Conservation (phyloP, 768 basidiomycete genomes). For the Dacryopinax spathularia region DNA sequence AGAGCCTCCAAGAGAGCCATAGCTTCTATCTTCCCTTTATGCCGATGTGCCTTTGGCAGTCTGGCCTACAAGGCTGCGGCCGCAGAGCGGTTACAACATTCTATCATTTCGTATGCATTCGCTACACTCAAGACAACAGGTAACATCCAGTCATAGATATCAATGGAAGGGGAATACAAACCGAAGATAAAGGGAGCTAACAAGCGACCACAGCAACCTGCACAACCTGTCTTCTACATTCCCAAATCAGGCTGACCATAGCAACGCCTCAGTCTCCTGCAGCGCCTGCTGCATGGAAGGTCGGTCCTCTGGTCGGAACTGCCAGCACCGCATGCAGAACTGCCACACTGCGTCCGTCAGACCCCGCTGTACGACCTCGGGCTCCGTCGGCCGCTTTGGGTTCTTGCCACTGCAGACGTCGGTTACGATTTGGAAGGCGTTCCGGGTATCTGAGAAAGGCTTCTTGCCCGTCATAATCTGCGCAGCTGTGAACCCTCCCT, state of each 20-base stretch:
- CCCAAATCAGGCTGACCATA: background rate
- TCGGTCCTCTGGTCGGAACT: background rate
- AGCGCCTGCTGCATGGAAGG: background rate
- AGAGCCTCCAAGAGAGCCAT: no score
- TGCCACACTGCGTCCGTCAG: background rate
- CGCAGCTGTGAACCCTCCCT: background rate
- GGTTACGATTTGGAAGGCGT: constrained; percentile 1
- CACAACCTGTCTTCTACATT: no score
- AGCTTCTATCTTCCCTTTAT: no score
- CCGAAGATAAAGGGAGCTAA: no score
- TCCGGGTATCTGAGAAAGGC: background rate
- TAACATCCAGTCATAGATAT: no score
- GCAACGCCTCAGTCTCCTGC: background rate
- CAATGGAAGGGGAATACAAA: no score
- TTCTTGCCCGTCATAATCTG: constrained; percentile 1
- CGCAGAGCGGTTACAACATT: no score
- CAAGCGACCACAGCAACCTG: no score
- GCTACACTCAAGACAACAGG: no score
- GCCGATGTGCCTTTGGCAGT: no score
- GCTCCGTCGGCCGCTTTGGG: background rate
- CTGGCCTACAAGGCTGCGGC: no score
- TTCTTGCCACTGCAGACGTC: background rate
- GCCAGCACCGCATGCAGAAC: constrained; percentile 2
- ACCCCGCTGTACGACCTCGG: background rate
- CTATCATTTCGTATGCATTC: no score